phyloP scores from a whole-genome alignment of 257 asterid species.

The Knoxia roxburghii region DNA sequence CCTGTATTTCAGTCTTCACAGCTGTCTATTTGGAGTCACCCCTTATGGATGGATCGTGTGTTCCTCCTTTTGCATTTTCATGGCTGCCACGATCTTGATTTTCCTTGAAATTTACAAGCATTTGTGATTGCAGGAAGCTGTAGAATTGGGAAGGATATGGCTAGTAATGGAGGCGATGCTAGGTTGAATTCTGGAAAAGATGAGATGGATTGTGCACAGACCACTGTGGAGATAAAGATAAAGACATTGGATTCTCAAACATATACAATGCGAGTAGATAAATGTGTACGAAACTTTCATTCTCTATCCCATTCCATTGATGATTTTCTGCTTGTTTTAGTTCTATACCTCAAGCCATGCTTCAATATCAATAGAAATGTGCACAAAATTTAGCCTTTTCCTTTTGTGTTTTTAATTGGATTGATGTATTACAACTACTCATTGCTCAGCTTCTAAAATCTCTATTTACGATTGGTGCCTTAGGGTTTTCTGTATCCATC shows the following conservation, averaged over 20 bases:
- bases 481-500: slow-evolving; percentile 2
- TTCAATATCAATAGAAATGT: background rate
- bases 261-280: slow-evolving; percentile 75
- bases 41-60: too few relatives aligned
- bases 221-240: slow-evolving; percentile 91
- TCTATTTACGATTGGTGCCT: background rate
- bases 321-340: background rate
- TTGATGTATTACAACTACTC: background rate
- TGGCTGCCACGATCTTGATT: background rate
- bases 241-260: slow-evolving; percentile 87
- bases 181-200: slow-evolving; percentile 32
- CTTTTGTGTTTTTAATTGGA: background rate
- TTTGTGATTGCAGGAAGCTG: slow-evolving; percentile 4
- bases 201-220: slow-evolving; percentile 54
- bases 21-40: too few relatives aligned
- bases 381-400: background rate
- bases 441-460: background rate
- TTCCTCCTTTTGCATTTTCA: background rate
- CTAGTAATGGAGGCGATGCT: slow-evolving; percentile 41
- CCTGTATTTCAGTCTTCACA: too few relatives aligned
- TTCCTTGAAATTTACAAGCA: background rate
- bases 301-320: background rate
- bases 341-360: background rate
- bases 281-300: slow-evolving; percentile 46
- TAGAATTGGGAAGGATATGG: slow-evolving; percentile 38